Evolutionary conservation across 1,139 yeast genomes (phyloP), one percentile per base, ranked within the genome.

Genomic region (Entelexis sorbosivorans): DNA sequence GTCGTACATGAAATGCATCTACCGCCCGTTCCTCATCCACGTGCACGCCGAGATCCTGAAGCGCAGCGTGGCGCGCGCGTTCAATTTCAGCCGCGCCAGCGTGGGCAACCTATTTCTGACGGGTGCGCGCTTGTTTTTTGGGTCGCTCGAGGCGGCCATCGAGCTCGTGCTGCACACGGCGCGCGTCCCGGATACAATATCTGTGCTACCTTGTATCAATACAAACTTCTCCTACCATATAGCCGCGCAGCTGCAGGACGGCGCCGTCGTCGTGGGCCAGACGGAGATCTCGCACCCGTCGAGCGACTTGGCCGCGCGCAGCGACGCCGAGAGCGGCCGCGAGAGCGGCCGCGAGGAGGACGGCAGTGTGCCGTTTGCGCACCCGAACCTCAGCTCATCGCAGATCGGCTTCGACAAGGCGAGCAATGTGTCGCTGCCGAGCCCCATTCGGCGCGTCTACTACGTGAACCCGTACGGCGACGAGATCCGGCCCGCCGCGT

Each of bases 401-500:
- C 95, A 86, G 61, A 69, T 87, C 31, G 83, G 78, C 62, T 84
- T 85, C 62, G 74, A 77, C 54, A 83, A 82, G 61, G 66, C 75
- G 22, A 70, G 67, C 39, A 72, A 73, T 10, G 72, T 71, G 35
- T 87, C 91, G 0, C 70, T 88, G 24, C 72, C 79, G n/a, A 77
- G 94, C 0, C 93, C 95, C 0, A 81, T 88, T 14, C 72, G 76
- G 38, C 69, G 91, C 29, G 76, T 88, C 8, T 81, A 80, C 60
- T 89, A 89, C 63, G 82, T 88, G 47, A 84, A 89, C 32, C 93
- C 94, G 0, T 85, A 84, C 61, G 95, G 95, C 0, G 87, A 84
- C 61, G 96, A 87, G 62, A 83, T 86, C 33, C 77, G 81, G 58
- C 96, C 96, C 2, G 67, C 73, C 26, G 91, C 93, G 1, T 82